Evolutionary conservation across 352 stramenopile genomes (phyloP).

Genomic region (Lagenidium giganteum): DNA sequence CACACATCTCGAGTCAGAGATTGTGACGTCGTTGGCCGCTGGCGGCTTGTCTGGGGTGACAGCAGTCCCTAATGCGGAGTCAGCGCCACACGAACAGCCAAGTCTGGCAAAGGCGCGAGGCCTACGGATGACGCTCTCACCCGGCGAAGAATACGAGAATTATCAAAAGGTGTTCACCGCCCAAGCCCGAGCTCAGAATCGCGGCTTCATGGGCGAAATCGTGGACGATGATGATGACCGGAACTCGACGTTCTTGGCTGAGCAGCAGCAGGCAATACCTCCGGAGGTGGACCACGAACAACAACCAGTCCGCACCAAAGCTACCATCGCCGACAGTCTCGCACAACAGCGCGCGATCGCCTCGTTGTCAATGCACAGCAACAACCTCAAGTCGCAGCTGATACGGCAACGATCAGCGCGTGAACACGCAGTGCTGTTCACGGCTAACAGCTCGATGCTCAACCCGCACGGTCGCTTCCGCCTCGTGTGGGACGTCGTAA

Average conservation of each 20-base stretch:
- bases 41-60: slow-evolving; percentile 24
- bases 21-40: slow-evolving; percentile 24
- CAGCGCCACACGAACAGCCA: no score
- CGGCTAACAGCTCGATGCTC: slow-evolving; percentile 25
- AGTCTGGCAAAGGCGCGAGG: slow-evolving; percentile 29
- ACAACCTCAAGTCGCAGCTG: no score
- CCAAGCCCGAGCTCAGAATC: no score
- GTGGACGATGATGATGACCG: slow-evolving; percentile 11
- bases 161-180: slow-evolving; percentile 40
- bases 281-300: background rate
- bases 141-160: slow-evolving; percentile 51
- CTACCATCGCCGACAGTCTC: background rate
- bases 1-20: slow-evolving; percentile 38
- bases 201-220: slow-evolving; percentile 25
- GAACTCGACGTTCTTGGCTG: no score
- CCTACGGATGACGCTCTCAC: slow-evolving; percentile 47
- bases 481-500: slow-evolving; percentile 53
- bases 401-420: slow-evolving; percentile 20
- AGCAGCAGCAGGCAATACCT: slow-evolving; percentile 4
- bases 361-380: no score
- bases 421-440: no score
- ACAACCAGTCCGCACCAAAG: background rate
- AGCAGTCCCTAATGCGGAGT: slow-evolving; percentile 13
- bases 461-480: slow-evolving; percentile 44
- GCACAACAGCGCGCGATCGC: no score